Evolutionary conservation across 257 asterid species (phyloP).

Genomic region (Catharanthus roseus): DNA sequence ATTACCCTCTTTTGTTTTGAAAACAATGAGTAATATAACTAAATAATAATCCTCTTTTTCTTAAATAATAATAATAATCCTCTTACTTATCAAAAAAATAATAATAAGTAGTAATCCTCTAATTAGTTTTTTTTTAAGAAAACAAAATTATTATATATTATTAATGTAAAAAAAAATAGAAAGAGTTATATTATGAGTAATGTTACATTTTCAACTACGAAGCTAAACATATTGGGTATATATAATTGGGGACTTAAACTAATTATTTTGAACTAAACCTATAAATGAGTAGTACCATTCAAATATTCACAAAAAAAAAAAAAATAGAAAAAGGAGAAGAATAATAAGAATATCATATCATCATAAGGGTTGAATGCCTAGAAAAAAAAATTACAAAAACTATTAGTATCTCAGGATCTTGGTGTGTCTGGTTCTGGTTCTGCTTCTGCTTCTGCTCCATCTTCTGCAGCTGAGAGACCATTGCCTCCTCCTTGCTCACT

Average conservation of each 20-base stretch:
- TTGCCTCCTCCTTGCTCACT: conserved; percentile 43
- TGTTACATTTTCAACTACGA: neutral
- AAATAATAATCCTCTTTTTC: too few species aligned
- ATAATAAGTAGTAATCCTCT: too few species aligned
- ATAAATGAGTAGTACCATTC: neutral
- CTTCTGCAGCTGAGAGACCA: conserved; percentile 56
- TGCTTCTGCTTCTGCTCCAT: conserved; percentile 50
- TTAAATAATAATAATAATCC: too few species aligned
- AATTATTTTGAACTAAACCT: neutral
- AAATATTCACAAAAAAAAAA: conserved; percentile 13
- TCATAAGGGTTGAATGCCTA: conserved; percentile 9
- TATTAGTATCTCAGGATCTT: conserved; percentile 24
- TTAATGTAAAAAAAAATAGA: neutral
- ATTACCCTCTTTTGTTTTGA: too few species aligned
- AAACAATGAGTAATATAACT: too few species aligned
- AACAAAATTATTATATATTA: too few species aligned
- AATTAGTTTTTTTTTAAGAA: too few species aligned
- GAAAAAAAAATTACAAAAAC: conserved; percentile 3
- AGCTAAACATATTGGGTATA: neutral
- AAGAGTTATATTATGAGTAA: neutral
- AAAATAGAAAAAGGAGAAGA: too few species aligned
- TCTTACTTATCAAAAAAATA: too few species aligned
- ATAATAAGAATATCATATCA: conserved; percentile 5
- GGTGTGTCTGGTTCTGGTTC: conserved; percentile 27
- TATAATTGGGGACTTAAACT: neutral